These are phyloP conservation scores for Rutidosis leptorrhynchoides DNA, from an alignment of 129 eudicot species.

Conservation along the genomic window DNA sequence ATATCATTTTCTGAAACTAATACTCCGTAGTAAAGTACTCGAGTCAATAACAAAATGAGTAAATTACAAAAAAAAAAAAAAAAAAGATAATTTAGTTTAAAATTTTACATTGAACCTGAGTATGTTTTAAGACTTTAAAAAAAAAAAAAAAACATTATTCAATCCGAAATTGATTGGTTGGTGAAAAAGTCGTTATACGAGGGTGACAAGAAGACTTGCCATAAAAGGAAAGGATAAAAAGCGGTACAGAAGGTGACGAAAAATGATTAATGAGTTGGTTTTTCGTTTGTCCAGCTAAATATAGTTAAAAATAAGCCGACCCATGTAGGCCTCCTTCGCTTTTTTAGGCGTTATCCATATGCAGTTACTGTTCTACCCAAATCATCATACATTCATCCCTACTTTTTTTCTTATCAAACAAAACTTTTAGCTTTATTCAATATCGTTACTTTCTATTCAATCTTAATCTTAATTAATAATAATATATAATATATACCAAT, in stretches of 20 bases:
- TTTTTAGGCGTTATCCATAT: constrained; percentile 15
- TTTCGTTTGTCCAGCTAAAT: constrained; percentile 19
- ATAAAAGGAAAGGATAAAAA: constrained; percentile 18
- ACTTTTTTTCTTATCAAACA: neutral
- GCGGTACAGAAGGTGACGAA: neutral
- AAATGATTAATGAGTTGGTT: constrained; percentile 16
- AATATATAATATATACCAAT: no score
- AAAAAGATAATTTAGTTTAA: neutral
- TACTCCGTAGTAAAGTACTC: no score
- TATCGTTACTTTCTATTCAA: no score
- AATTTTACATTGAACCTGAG: neutral
- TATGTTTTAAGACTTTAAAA: neutral
- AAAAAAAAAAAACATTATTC: neutral
- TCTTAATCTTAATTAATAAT: no score
- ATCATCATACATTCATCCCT: neutral
- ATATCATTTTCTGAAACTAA: no score
- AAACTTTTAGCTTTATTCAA: neutral
- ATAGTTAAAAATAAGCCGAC: constrained; percentile 17
- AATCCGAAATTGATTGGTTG: neutral
- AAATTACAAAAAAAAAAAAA: no score
- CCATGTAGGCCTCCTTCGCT: constrained; percentile 20
- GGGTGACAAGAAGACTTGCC: constrained; percentile 5
- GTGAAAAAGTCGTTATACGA: neutral
- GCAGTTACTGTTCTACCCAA: constrained; percentile 1
- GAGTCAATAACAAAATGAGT: no score